Evolutionary conservation across 495 filamentous ascomycete species (phyloP), one percentile per base, ranked within the genome.

Genomic region (Hypoxylon crocopeplum): DNA sequence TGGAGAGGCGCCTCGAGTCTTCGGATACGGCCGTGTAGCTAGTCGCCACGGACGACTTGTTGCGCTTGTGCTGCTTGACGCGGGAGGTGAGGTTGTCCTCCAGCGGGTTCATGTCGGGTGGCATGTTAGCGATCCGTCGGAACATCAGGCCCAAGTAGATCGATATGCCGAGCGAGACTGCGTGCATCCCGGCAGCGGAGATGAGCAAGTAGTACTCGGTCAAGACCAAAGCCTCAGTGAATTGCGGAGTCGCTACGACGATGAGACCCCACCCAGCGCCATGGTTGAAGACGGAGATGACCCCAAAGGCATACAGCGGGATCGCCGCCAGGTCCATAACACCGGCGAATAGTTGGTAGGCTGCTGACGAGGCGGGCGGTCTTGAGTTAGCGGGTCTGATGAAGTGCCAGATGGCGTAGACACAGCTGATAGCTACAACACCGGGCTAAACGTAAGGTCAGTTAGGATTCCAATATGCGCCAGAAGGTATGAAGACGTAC

Each of bases 71-170:
- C 41, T 59, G 44, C 21, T 63, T 66, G 20, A 41, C 38, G 33
- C 91, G 86, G 8, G 90, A 86, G 4, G 92, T 97, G 30, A 96
- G 73, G 62, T 94, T 88, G 61, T 89, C 85, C 65, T 96, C 92
- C 6, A 97, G 75, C 6, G 92, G 92, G 61, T 96, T 97, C 88
- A 95, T 89, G 62, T 97, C 92, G 0, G 92, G 92, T 1, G 92
- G 92, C 48, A 97, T 80, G 11, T 77, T 77, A 19, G 85, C 76
- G 61, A 97, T 96, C 60, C 90, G 85, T 7, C 86, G 84, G 85
- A 96, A 96, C 56, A 89, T 81, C 42, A 90, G 63, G 1, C 82
- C 82, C 5, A 96, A 78, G 62, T 85, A 95, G 16, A 89, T 68
- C 1, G 88, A 89, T 21, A 95, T 76, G 7, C 73, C 73, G 3